Conservation (phyloP, 352 stramenopile genomes). For the Phytophthora crassamura region DNA sequence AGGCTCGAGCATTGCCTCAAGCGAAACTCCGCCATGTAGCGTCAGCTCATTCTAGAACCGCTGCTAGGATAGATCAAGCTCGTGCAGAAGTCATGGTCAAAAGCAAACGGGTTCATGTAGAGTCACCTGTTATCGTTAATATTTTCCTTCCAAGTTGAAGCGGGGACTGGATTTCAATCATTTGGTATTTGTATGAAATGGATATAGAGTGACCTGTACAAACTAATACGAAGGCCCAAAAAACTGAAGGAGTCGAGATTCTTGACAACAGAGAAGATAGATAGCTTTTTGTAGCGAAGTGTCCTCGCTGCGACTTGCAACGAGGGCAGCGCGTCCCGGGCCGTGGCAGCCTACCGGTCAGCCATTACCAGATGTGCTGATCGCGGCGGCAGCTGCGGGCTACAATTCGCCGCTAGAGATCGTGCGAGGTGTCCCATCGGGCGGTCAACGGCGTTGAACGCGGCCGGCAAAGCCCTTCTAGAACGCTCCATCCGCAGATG, state of each 20-base stretch:
- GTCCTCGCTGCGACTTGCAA: no score
- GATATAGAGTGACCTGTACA: not conserved
- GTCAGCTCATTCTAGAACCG: no score
- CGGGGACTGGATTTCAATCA: not conserved
- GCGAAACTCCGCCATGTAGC: no score
- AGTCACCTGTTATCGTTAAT: constrained; percentile 1
- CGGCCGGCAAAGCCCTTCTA: constrained; percentile 17
- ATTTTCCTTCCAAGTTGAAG: constrained; percentile 19
- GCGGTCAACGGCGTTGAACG: no score
- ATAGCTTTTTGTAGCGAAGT: no score
- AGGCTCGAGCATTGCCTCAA: no score
- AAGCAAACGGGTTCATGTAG: no score
- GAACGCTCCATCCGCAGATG: constrained; percentile 17
- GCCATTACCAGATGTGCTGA: constrained; percentile 1
- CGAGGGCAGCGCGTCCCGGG: no score
- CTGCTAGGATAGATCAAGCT: not conserved
- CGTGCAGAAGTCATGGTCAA: not conserved
- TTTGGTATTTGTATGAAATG: not conserved
- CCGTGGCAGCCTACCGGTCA: not conserved
- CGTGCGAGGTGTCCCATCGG: not conserved
- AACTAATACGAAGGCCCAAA: not conserved
- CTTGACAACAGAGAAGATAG: no score
- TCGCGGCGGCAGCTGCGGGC: constrained; percentile 1
- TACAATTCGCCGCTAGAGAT: not conserved
- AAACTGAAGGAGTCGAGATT: no score